Percentiles rank a stretch among this genome's conserved stretches.
Evolutionary conservation across 306 rosid species (phyloP).

Genomic region (Vicia sativa): DNA sequence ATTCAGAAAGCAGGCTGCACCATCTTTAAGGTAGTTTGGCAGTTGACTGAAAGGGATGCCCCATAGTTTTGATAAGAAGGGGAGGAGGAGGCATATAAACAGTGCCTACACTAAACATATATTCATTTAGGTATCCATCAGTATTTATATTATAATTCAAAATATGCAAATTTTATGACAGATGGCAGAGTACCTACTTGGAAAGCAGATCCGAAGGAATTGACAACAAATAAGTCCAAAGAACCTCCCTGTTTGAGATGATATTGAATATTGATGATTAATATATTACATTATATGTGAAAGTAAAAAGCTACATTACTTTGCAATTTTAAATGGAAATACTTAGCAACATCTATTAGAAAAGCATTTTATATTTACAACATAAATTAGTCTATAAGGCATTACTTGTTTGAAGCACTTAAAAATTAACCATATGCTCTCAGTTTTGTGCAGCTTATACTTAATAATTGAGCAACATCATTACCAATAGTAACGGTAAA

Average conservation of each 20-base stretch:
- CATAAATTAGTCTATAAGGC: constrained; percentile 13
- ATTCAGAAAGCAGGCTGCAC: constrained; percentile 89
- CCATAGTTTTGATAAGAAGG: constrained; percentile 88
- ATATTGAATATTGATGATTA: constrained; percentile 34
- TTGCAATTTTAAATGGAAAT: constrained; percentile 24
- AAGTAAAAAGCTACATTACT: not conserved
- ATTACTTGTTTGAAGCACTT: constrained; percentile 14
- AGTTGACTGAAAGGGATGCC: constrained; percentile 80
- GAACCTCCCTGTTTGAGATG: constrained; percentile 72
- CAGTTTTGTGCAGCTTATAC: constrained; percentile 19
- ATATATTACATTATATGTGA: constrained; percentile 19
- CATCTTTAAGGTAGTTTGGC: constrained; percentile 79
- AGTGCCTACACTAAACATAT: constrained; percentile 67
- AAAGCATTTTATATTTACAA: constrained; percentile 14
- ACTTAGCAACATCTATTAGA: constrained; percentile 27
- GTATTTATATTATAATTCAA: not conserved
- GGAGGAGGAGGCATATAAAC: constrained; percentile 76
- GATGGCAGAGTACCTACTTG: constrained; percentile 58
- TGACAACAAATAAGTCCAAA: constrained; percentile 84
- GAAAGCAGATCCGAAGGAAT: constrained; percentile 92
- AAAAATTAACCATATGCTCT: not conserved
- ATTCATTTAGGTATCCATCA: constrained; percentile 28
- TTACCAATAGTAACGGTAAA: constrained; percentile 18
- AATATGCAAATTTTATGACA: constrained; percentile 18
- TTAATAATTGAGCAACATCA: constrained; percentile 9